Percentiles rank a stretch among this genome's conserved stretches.
Evolutionary conservation across 345 rosid genomes (phyloP).

Genomic region (Aegle marmelos): DNA sequence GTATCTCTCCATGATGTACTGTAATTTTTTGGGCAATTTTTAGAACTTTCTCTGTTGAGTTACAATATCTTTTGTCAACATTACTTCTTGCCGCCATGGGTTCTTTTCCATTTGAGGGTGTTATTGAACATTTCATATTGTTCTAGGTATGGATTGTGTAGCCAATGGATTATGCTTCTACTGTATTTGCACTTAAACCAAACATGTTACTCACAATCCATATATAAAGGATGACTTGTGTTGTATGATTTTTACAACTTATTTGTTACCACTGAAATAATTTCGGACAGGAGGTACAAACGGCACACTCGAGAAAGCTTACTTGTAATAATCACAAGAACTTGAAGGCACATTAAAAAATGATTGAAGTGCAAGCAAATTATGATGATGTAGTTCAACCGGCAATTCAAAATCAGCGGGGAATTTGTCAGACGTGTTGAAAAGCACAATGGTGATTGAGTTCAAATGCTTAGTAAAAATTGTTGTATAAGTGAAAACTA

Average conservation of each 20-base stretch:
- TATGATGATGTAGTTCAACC: background rate
- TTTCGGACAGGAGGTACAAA: background rate
- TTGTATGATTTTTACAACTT: background rate
- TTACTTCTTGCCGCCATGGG: background rate
- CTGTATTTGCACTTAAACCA: background rate
- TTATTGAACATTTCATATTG: background rate
- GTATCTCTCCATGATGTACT: background rate
- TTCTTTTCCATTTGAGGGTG: conserved; percentile 12
- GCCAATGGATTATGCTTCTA: background rate
- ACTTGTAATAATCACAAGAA: too few species aligned
- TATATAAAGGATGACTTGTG: background rate
- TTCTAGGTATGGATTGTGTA: background rate
- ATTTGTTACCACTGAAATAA: background rate
- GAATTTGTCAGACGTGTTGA: background rate
- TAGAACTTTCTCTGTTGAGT: background rate
- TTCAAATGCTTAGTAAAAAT: background rate
- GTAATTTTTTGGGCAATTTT: background rate
- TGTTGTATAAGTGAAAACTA: background rate
- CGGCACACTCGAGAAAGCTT: background rate
- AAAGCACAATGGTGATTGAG: background rate
- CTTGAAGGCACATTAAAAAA: background rate
- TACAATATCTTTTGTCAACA: background rate
- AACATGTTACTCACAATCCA: background rate
- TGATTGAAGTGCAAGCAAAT: background rate
- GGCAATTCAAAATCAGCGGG: background rate